phyloP scores from a whole-genome alignment of 768 basidiomycete species.

The Calvatia gigantea region DNA sequence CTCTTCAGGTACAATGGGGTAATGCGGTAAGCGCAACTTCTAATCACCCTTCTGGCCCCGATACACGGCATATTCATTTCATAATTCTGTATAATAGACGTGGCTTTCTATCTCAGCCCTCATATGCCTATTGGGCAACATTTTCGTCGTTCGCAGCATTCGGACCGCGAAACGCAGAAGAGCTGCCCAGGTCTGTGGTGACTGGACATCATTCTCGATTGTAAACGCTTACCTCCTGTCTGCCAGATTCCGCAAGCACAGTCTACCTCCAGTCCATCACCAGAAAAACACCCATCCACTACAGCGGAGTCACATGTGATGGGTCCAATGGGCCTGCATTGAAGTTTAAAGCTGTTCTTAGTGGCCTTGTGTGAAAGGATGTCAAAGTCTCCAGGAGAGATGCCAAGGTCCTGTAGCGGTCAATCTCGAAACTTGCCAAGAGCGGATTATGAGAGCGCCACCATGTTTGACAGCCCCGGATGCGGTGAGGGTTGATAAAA shows the following conservation, averaged over 20 bases:
- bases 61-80: neutral
- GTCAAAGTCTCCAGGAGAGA: too few species aligned
- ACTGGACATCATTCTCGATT: neutral
- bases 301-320: neutral
- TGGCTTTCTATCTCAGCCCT: constrained; percentile 2
- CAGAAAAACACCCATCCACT: neutral
- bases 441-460: neutral
- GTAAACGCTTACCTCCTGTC: neutral
- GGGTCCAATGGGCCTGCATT: neutral
- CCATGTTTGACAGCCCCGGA: neutral
- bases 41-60: too few species aligned
- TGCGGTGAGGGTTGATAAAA: too few species aligned
- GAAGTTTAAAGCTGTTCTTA: neutral
- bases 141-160: neutral
- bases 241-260: neutral
- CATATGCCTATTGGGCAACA: neutral
- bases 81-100: neutral
- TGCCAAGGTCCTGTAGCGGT: too few species aligned
- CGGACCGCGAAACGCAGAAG: neutral
- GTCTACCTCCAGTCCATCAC: neutral
- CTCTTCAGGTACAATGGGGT: constrained; percentile 1
- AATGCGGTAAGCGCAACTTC: neutral
- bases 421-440: too few species aligned
- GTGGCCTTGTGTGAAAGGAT: neutral
- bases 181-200: neutral